Evolutionary conservation across 768 basidiomycete genomes (phyloP), one percentile per base, ranked within the genome.

Genomic region (Rhizopogon roseolus): DNA sequence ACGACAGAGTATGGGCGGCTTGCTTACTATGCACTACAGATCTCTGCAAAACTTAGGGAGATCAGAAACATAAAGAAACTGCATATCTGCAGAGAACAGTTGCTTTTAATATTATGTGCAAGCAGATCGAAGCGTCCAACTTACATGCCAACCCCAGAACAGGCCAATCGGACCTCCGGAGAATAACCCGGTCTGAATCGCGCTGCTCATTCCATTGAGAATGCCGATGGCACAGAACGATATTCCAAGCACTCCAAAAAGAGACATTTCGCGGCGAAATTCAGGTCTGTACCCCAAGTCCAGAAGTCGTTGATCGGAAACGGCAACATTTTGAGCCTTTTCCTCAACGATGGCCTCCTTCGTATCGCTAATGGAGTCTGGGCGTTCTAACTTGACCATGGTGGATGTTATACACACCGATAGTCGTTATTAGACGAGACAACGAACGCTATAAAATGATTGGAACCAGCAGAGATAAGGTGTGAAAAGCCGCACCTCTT

Each of bases 61-160:
- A 82, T 80, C 34, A 82, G 64, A 29, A 82, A 65, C 81, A 82
- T 81, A 64, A 82, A 83, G 27, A 81, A 56, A 49, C 75, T 82
- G 61, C 81, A 81, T 62, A 79, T 77, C 76, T 76, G 51, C 11
- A 22, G 5, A 36, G 9, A 48, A 48, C 37, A 48, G 7, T 5
- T 13, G 17, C 14, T 38, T 22, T 11, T n/a, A 25, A 13, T 9
- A n/a, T 3, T 22, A 8, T 6, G 13, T 28, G 28, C 34, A 14
- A 25, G 41, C 28, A 43, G 36, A 22, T 48, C 45, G 17, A 34
- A 37, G 27, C 1, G 22, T 19, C 10, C 22, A 11, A 64, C 74
- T 57, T 54, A 81, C 81, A 59, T 83, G 82, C 81, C 81, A 82
- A 9, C 80, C 81, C 81, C 81, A 82, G 62, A 83, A 82, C 55